Percentiles rank a stretch among this genome's conserved stretches.
Evolutionary conservation across 768 basidiomycete genomes (phyloP).

Genomic region (Suillus bovinus): DNA sequence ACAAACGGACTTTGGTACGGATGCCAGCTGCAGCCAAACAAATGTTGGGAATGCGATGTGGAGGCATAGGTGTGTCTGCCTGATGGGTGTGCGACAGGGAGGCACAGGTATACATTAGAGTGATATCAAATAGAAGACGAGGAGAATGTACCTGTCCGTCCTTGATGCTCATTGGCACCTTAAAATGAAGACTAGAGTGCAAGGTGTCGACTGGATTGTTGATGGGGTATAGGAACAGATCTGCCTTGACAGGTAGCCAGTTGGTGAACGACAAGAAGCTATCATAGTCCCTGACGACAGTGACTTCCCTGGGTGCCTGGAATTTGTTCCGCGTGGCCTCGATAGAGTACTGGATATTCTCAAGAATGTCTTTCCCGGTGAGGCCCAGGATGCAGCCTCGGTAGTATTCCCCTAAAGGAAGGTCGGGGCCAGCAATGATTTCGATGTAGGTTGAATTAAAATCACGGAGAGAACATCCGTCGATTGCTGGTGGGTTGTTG

Average conservation of each 20-base stretch:
- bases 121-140: not conserved
- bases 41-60: not conserved
- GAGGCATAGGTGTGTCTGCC: not conserved
- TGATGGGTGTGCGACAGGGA: not conserved
- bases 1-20: not conserved
- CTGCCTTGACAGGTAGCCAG: not conserved
- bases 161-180: not conserved
- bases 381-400: not conserved
- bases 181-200: not conserved
- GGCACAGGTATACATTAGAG: too few relatives aligned
- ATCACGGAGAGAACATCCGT: too few relatives aligned
- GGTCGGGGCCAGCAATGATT: too few relatives aligned
- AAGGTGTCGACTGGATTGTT: not conserved
- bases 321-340: not conserved
- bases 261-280: not conserved
- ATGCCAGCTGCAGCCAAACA: not conserved
- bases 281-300: slow-evolving; percentile 2
- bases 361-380: not conserved
- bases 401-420: too few relatives aligned
- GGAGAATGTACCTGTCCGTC: not conserved
- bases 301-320: not conserved
- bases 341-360: not conserved
- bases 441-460: too few relatives aligned
- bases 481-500: too few relatives aligned
- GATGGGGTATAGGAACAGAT: not conserved